These are phyloP conservation scores for Hypoxylon rickii DNA, from an alignment of 495 filamentous ascomycete species.

Conservation along the genomic window DNA sequence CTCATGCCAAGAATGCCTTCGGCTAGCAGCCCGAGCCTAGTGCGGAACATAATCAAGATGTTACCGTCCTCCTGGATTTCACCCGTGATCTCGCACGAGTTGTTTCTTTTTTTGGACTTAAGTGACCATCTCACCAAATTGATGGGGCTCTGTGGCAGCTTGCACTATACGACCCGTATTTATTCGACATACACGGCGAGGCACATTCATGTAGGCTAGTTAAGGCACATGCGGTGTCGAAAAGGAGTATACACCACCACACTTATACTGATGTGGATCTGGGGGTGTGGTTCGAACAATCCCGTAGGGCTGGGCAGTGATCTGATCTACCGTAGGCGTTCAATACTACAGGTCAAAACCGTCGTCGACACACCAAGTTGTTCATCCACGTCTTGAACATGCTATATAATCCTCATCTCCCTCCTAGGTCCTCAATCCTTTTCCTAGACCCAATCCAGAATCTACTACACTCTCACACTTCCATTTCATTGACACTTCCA, in stretches of 20 bases:
- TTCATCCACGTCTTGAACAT: constrained; percentile 12
- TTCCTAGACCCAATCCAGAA: constrained; percentile 5
- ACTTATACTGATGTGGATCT: constrained; percentile 17
- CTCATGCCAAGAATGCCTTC: constrained; percentile 4
- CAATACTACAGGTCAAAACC: constrained; percentile 25
- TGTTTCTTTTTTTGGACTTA: constrained; percentile 12
- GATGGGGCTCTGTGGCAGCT: not conserved
- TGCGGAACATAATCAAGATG: constrained; percentile 6
- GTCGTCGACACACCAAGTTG: constrained; percentile 3
- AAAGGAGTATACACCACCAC: constrained; percentile 14
- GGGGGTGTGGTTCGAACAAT: constrained; percentile 30
- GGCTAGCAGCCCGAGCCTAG: constrained; percentile 12
- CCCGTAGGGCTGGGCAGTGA: constrained; percentile 33
- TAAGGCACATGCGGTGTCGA: constrained; percentile 2
- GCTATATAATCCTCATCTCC: constrained; percentile 29
- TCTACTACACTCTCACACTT: not conserved
- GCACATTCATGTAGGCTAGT: constrained; percentile 20
- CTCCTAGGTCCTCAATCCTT: constrained; percentile 5
- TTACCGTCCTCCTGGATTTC: constrained; percentile 10
- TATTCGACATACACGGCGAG: constrained; percentile 4
- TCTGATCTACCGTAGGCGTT: constrained; percentile 26
- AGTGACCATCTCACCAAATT: not conserved
- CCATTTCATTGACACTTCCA: not conserved
- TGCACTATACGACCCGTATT: not conserved
- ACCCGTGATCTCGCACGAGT: not conserved